A percentile compares a stretch with the other conserved stretches of the same genome.
phyloP scores from a whole-genome alignment of 1,284 basidiomycete genomes.

The Kwoniella shivajii region DNA sequence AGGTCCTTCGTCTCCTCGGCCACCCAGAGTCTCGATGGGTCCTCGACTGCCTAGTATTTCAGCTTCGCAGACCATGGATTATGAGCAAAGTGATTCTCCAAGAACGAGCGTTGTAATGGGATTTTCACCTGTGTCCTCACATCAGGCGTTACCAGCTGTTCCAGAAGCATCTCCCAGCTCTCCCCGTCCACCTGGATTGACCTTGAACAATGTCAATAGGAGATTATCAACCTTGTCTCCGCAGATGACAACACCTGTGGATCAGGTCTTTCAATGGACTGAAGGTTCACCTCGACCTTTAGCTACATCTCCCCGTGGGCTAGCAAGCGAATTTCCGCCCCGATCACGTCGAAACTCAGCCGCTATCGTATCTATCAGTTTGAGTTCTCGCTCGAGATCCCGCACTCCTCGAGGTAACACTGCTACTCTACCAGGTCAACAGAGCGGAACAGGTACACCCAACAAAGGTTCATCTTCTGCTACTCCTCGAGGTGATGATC shows the following conservation, averaged over 20 bases:
- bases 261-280: slow-evolving; percentile 23
- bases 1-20: slow-evolving; percentile 15
- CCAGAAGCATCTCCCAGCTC: slow-evolving; percentile 16
- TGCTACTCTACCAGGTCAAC: slow-evolving; percentile 18
- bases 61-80: slow-evolving; percentile 7
- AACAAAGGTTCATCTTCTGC: slow-evolving; percentile 29
- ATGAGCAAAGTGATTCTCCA: slow-evolving; percentile 10
- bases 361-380: slow-evolving; percentile 48
- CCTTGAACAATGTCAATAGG: slow-evolving; percentile 15
- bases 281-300: slow-evolving; percentile 20
- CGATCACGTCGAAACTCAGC: slow-evolving; percentile 45
- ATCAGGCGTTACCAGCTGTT: slow-evolving; percentile 20
- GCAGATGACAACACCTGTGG: slow-evolving; percentile 31
- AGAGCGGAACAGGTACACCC: slow-evolving; percentile 41
- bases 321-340: slow-evolving; percentile 25
- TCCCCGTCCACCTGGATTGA: slow-evolving; percentile 6
- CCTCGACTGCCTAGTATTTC: slow-evolving; percentile 16
- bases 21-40: slow-evolving; percentile 10
- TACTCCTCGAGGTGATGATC: slow-evolving; percentile 30
- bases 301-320: slow-evolving; percentile 28
- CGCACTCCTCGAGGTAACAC: slow-evolving; percentile 42
- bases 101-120: slow-evolving; percentile 23
- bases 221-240: slow-evolving; percentile 23
- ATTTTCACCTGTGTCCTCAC: slow-evolving; percentile 20
- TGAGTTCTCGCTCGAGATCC: slow-evolving; percentile 46